phyloP scores from a whole-genome alignment of 345 rosid species.

The Xanthoceras sorbifolium region DNA sequence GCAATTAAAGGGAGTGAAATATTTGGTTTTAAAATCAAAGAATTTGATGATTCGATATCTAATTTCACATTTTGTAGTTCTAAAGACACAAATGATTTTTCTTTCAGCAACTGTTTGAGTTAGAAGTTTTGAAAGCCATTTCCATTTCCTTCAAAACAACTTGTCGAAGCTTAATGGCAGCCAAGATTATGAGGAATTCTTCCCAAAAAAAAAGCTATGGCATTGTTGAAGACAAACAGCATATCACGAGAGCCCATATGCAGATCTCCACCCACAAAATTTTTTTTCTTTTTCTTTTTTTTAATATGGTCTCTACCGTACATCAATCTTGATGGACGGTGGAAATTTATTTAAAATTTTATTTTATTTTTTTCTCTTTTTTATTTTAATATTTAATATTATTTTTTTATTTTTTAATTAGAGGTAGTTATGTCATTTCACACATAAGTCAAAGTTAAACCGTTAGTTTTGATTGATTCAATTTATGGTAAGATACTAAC shows the following conservation, averaged over 20 bases:
- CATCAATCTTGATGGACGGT: too few species aligned
- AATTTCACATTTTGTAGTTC: slow-evolving; percentile 19
- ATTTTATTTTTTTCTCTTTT: too few species aligned
- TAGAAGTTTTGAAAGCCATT: slow-evolving; percentile 30
- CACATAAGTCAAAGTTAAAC: too few species aligned
- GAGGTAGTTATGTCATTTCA: too few species aligned
- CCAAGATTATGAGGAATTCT: slow-evolving; percentile 41
- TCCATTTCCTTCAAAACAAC: slow-evolving; percentile 48
- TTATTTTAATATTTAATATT: too few species aligned
- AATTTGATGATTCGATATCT: slow-evolving; percentile 26
- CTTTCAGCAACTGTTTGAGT: slow-evolving; percentile 27
- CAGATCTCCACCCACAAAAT: too few species aligned
- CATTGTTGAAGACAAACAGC: slow-evolving; percentile 64
- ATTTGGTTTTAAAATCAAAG: slow-evolving; percentile 33
- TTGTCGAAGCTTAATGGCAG: slow-evolving; percentile 48
- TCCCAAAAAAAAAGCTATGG: slow-evolving; percentile 42
- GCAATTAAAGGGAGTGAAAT: slow-evolving; percentile 41
- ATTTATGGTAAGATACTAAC: too few species aligned
- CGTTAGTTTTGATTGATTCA: too few species aligned
- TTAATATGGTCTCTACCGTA: too few species aligned
- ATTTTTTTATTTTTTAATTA: too few species aligned
- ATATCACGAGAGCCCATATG: slow-evolving; percentile 60
- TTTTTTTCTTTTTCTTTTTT: too few species aligned
- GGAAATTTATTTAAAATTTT: too few species aligned
- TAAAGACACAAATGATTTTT: slow-evolving; percentile 5